These are phyloP conservation scores for Claviceps monticola DNA, from an alignment of 2,329 filamentous ascomycete genomes.

Conservation along the genomic window DNA sequence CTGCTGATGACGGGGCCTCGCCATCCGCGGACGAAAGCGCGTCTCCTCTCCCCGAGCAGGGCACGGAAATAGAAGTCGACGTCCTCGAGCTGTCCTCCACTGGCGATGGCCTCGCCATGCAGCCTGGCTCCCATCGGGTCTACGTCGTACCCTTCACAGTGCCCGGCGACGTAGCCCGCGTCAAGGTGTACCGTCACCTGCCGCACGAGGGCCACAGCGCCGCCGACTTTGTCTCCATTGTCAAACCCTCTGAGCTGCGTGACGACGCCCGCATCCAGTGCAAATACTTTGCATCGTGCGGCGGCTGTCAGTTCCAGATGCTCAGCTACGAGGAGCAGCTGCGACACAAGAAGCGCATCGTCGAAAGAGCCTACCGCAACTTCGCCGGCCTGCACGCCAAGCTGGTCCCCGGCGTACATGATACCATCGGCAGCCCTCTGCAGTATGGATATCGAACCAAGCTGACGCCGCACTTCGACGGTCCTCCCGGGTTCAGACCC, in stretches of 20 bases:
- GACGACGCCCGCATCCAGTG: constrained; percentile 68
- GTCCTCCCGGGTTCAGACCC: constrained; percentile 42
- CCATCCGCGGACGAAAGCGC: constrained; percentile 13
- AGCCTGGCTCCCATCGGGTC: constrained; percentile 48
- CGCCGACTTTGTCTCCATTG: constrained; percentile 70
- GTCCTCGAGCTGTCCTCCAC: constrained; percentile 76
- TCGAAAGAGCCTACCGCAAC: constrained; percentile 83
- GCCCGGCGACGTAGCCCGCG: constrained; percentile 68
- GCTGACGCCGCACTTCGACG: constrained; percentile 90
- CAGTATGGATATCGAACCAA: constrained; percentile 95
- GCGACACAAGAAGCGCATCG: constrained; percentile 66
- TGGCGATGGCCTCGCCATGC: constrained; percentile 74
- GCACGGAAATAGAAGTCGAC: constrained; percentile 68
- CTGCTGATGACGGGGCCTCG: neutral
- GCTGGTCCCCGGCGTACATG: constrained; percentile 58
- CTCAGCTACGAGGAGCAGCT: constrained; percentile 80
- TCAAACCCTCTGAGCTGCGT: constrained; percentile 58
- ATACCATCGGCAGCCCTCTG: constrained; percentile 81
- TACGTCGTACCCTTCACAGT: constrained; percentile 82
- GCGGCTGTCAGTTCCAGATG: constrained; percentile 97
- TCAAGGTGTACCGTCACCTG: constrained; percentile 66
- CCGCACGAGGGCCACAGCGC: constrained; percentile 52
- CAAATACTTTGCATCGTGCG: constrained; percentile 76
- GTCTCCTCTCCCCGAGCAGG: constrained; percentile 45
- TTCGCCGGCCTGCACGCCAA: constrained; percentile 73